Evolutionary conservation across 306 rosid species (phyloP).

Genomic region (Prunus mongolica): DNA sequence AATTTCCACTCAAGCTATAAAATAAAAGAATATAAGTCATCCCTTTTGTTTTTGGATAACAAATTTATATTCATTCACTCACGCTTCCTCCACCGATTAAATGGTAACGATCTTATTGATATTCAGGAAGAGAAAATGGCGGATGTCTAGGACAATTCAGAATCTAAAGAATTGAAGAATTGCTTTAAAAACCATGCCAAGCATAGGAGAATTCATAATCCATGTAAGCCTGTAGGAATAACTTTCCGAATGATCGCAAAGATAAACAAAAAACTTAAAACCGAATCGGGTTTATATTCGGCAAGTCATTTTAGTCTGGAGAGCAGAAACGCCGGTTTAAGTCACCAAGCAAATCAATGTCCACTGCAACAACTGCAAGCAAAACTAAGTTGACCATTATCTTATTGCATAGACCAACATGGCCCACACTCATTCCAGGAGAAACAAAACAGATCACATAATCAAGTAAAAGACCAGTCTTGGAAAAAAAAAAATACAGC

Average conservation of each 20-base stretch:
- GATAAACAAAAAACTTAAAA: neutral
- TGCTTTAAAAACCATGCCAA: neutral
- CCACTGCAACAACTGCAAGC: constrained; percentile 10
- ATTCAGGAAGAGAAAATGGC: neutral
- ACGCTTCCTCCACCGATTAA: no score
- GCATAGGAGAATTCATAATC: neutral
- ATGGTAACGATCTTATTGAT: no score
- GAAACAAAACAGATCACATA: constrained; percentile 33
- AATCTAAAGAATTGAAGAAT: neutral
- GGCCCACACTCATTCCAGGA: constrained; percentile 24
- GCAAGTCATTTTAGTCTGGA: neutral
- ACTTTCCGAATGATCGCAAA: neutral
- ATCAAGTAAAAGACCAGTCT: constrained; percentile 28
- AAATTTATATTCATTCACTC: no score
- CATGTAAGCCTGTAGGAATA: neutral
- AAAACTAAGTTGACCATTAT: constrained; percentile 18
- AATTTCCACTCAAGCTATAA: neutral
- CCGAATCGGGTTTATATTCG: neutral
- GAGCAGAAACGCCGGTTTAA: neutral
- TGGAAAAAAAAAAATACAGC: constrained; percentile 23
- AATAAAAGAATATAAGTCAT: neutral
- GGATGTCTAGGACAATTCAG: neutral
- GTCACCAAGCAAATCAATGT: constrained; percentile 18
- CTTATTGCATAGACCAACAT: constrained; percentile 48
- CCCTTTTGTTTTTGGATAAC: neutral